Base-by-base conservation (phyloP, 495 filamentous ascomycete species). In the Aspergillus panamensis region DNA sequence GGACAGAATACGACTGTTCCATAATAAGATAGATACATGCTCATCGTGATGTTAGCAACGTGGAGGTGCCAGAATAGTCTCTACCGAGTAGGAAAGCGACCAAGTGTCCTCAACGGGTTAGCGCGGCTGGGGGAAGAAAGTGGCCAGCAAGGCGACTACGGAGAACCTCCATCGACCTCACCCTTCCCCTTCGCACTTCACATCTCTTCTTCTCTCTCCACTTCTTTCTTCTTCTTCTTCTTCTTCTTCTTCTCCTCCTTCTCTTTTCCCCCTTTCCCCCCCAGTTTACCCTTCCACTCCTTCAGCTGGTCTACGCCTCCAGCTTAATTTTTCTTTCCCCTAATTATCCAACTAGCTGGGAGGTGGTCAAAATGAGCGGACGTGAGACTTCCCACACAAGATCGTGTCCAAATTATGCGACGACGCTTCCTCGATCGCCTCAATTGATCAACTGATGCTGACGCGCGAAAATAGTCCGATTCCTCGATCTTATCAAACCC, bases 401-500 rank as follows among this genome's bases (percentile, higher is more conserved):
- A 76, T 77, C 77, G 73, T 62, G 52, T 40, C 51, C 63, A 64
- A 64, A 62, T 55, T 49, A 55, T 57, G 44, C 54, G 61, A 71
- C 67, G 65, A 68, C 69, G 63, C 51, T 51, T 30, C 30, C 49
- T 25, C 40, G 55, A 61, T 53, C n/a, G 16, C 53, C 55, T 62
- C 73, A 75, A 74, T 74, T 62, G 68, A 57, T 51, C 48, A 16
- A 40, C 17, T 44, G 33, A 58, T 58, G 39, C 64, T 67, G 48
- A 67, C 45, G 6, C 6, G 29, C 10, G 31, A 14, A 51, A 63
- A 63, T 77, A 97, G 93, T 97, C 79, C 95, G 94, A 71, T 99
- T 99, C 71, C 91, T 99, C 79, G 94, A 99, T 78, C 84, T 97
- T 65, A 93, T 99, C 78, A 99, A 97, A 78, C 94, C 95, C 74